Conservation (phyloP, 805 yeast genomes). For the Candida palmyrensis region DNA sequence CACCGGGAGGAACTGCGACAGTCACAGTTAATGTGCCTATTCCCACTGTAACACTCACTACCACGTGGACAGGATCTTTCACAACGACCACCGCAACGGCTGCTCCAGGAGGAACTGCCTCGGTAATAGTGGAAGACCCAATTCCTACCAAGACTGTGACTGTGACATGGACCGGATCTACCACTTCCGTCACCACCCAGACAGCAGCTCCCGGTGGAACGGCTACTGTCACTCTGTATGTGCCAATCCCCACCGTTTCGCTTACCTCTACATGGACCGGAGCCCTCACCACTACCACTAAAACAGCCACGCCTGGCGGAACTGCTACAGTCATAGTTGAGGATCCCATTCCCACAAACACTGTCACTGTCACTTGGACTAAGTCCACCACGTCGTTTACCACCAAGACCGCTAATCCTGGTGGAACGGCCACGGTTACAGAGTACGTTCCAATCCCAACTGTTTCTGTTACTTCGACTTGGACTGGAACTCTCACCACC, state of each 20-base stretch:
- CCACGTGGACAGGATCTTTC: conserved; percentile 6
- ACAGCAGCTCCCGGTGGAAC: conserved; percentile 2
- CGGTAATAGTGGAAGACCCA: conserved; percentile 12
- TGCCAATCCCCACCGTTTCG: conserved; percentile 1
- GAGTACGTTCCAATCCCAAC: conserved; percentile 9
- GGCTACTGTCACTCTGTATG: conserved; percentile 2
- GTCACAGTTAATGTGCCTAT: conserved; percentile 12
- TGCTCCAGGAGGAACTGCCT: conserved; percentile 9
- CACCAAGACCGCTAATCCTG: conserved; percentile 8
- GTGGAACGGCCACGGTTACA: conserved; percentile 8
- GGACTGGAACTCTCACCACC: conserved; percentile 7
- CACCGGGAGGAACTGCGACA: conserved; percentile 8
- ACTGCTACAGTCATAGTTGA: conserved; percentile 2
- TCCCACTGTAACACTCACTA: conserved; percentile 10
- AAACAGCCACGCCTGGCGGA: background rate
- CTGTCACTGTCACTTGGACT: conserved; percentile 2
- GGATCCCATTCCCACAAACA: background rate
- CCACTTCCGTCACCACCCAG: conserved; percentile 8
- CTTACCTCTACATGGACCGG: conserved; percentile 8
- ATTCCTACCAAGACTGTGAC: conserved; percentile 11
- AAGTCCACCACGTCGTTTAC: conserved; percentile 6
- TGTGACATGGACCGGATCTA: conserved; percentile 11
- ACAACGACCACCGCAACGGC: conserved; percentile 3
- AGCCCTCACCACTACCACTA: conserved; percentile 5
- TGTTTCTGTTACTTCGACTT: conserved; percentile 8